Evolutionary conservation across 176 grass and related monocot genomes (phyloP).

Genomic region (Ensete ventricosum): DNA sequence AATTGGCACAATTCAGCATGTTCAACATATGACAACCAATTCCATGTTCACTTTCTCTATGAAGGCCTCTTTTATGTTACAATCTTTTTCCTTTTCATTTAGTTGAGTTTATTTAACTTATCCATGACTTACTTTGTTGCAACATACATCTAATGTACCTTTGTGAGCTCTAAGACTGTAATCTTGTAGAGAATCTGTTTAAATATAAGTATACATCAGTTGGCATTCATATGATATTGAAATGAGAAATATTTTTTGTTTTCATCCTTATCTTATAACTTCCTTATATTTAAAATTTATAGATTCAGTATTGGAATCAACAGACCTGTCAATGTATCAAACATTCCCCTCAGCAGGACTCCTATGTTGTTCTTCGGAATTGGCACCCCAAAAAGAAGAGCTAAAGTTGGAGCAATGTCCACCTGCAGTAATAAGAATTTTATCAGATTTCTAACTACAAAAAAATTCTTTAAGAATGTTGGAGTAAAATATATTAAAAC

Average conservation of each 20-base stretch:
- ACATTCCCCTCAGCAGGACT: conserved; percentile 55
- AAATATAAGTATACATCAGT: no score
- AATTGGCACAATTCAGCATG: no score
- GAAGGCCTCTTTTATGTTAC: no score
- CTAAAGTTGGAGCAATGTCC: conserved; percentile 74
- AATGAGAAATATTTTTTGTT: conserved; percentile 5
- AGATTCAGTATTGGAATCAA: neutral
- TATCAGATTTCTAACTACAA: neutral
- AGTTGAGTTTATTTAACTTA: no score
- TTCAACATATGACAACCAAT: no score
- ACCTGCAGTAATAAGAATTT: conserved; percentile 36
- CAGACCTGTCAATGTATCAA: conserved; percentile 76
- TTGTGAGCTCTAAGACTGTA: no score
- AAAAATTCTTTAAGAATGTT: neutral
- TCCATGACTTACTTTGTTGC: no score
- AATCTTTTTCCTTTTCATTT: no score
- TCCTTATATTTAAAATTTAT: neutral
- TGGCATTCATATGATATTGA: conserved; percentile 10
- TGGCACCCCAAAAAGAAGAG: conserved; percentile 78
- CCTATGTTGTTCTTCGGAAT: conserved; percentile 98
- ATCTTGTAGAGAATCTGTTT: neutral
- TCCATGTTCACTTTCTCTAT: no score
- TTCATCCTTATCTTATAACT: neutral
- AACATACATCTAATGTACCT: no score
- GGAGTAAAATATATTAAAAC: no score